Evolutionary conservation across 2,329 filamentous ascomycete genomes (phyloP).

Genomic region (Diplodia intermedia): DNA sequence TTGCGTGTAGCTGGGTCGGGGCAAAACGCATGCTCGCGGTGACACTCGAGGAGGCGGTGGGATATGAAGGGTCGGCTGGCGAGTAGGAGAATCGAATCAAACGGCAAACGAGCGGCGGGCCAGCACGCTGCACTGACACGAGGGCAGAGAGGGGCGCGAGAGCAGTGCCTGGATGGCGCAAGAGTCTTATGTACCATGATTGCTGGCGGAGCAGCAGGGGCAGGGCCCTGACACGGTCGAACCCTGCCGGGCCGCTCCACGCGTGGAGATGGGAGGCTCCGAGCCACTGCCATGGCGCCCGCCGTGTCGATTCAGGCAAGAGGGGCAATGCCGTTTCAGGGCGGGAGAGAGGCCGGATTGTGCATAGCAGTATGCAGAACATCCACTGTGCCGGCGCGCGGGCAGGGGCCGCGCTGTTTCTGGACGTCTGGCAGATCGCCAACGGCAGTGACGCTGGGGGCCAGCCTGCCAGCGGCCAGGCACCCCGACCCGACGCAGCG

Average conservation of each 20-base stretch:
- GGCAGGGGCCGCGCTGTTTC: constrained; percentile 19
- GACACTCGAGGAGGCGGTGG: background rate
- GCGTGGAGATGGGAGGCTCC: constrained; percentile 24
- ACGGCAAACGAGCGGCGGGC: constrained; percentile 26
- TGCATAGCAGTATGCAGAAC: constrained; percentile 26
- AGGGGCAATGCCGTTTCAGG: constrained; percentile 27
- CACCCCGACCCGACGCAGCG: background rate
- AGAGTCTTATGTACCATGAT: constrained; percentile 25
- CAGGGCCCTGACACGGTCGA: constrained; percentile 12
- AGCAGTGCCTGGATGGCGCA: constrained; percentile 21
- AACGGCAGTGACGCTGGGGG: background rate
- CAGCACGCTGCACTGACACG: constrained; percentile 6
- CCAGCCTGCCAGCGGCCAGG: background rate
- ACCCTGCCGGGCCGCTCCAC: constrained; percentile 21
- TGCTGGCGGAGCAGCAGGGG: constrained; percentile 13
- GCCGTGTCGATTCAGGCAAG: constrained; percentile 21
- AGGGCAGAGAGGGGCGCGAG: background rate
- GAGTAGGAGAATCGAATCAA: constrained; percentile 2
- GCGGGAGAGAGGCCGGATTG: constrained; percentile 19
- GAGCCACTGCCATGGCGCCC: background rate
- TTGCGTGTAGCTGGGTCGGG: background rate
- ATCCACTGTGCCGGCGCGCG: constrained; percentile 22
- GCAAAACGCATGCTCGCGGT: constrained; percentile 5
- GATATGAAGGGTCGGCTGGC: constrained; percentile 8
- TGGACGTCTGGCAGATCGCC: constrained; percentile 5